Conservation (phyloP, 352 stramenopile genomes). For the Lagenidium giganteum region DNA sequence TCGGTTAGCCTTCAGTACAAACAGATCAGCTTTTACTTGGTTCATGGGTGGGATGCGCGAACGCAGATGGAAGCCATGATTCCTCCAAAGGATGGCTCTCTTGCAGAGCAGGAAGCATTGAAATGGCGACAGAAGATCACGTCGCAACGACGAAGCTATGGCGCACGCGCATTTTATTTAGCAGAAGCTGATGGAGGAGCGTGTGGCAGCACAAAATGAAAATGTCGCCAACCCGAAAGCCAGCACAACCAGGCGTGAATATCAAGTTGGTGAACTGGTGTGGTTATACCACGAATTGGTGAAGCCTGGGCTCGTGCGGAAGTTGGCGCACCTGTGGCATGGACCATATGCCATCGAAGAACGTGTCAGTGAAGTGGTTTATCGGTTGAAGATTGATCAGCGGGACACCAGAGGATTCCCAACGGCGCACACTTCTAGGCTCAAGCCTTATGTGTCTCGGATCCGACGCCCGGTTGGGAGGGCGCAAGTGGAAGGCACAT, state of each 20-base stretch:
- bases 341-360: slow-evolving; percentile 6
- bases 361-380: slow-evolving; percentile 2
- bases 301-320: slow-evolving; percentile 4
- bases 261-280: slow-evolving; percentile 4
- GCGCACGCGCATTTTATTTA: slow-evolving; percentile 1
- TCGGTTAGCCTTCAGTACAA: not conserved
- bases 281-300: slow-evolving; percentile 12
- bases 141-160: slow-evolving; percentile 2
- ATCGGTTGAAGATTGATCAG: slow-evolving; percentile 6
- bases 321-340: slow-evolving; percentile 11
- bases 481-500: not conserved
- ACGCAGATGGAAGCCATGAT: slow-evolving; percentile 1
- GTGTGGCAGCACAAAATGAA: slow-evolving; percentile 2
- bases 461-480: not conserved
- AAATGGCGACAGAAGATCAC: not conserved
- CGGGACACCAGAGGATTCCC: not conserved
- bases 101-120: not conserved
- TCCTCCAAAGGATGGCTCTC: not conserved
- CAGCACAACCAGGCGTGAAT: not conserved
- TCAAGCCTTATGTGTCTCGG: slow-evolving; percentile 10
- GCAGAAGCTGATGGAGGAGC: slow-evolving; percentile 10
- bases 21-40: slow-evolving; percentile 9
- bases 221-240: not conserved
- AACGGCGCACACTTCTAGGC: slow-evolving; percentile 3
- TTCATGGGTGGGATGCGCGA: slow-evolving; percentile 15